Evolutionary conservation across 257 asterid species (phyloP), one percentile per base, ranked within the genome.

Genomic region (Capsicum rhomboideum): DNA sequence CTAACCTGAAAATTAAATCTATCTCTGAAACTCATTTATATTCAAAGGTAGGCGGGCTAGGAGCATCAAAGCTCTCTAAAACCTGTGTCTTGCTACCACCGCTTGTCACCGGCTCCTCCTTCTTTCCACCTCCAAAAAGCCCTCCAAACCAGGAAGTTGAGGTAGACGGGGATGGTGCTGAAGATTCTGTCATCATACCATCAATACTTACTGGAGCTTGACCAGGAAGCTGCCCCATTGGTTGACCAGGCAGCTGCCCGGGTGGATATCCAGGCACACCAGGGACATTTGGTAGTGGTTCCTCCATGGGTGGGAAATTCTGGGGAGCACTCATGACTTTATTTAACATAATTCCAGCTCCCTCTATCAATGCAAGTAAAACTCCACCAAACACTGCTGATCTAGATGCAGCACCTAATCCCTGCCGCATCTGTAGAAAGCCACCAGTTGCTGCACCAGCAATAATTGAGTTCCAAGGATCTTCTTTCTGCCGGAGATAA

Each of bases 401-500:
- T 52, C 92, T 80, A 3, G 99, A 91, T 72, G 99, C 92, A 69
- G 98, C 85, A 10, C 91, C 92, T 6, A 93, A 52, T 23, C 98
- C 98, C 85, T 89, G 95, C 10, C 99, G 94, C 99, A 95, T 91
- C 82, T 90, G 92, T 66, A 95, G 95, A 85, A 95, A 90, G 23
- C 99, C 99, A 64, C 99, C 99, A 10, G 99, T 92, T 29, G 99
- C 99, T 34, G 99, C 99, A 68, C 98, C 98, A 68, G 98, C 94
- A 17, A 94, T 87, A 64, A 94, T 94, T 26, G 98, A 91, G 88
- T 94, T 95, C 99, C 98, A 94, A 0, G 99, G 99, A 82, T 95
- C 99, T 89, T 95, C 99, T 54, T 94, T 95, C 85, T 91, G 97
- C 31, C 98, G 94, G 56, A 94, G 6, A 46, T 93, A 94, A 21